phyloP scores from a whole-genome alignment of 2,329 filamentous ascomycete species.

The Onygenales sp. region DNA sequence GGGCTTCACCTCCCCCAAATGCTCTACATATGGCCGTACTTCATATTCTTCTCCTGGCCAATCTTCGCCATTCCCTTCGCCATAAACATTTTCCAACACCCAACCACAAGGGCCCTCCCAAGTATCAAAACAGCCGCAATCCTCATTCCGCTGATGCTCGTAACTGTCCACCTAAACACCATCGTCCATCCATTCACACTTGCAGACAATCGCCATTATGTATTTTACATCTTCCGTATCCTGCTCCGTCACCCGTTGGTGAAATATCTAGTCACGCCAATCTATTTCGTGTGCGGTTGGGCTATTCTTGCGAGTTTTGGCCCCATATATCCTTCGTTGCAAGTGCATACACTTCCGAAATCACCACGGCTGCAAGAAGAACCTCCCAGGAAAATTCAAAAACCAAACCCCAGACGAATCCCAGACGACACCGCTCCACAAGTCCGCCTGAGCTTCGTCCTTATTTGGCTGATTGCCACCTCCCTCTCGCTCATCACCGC shows the following conservation, averaged over 20 bases:
- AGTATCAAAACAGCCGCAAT: constrained; percentile 20
- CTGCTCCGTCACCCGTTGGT: constrained; percentile 59
- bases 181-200: constrained; percentile 92
- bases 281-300: constrained; percentile 65
- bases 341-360: background rate
- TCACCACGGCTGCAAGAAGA: background rate
- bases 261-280: constrained; percentile 57
- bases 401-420: background rate
- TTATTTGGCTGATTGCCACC: constrained; percentile 60
- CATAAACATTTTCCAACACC: constrained; percentile 22
- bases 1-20: constrained; percentile 85
- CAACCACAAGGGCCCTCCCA: constrained; percentile 20
- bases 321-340: background rate
- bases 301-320: constrained; percentile 56
- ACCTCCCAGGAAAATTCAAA: constrained; percentile 9
- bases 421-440: constrained; percentile 11
- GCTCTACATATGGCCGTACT: constrained; percentile 89
- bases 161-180: constrained; percentile 69
- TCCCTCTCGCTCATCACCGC: constrained; percentile 74
- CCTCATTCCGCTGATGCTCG: constrained; percentile 34
- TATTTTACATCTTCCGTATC: constrained; percentile 91
- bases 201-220: constrained; percentile 92
- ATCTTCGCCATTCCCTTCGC: constrained; percentile 53
- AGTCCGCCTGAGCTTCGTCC: constrained; percentile 42
- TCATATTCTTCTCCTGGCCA: constrained; percentile 81